Base-by-base conservation (phyloP, 306 rosid species). In the Clitoria ternatea region DNA sequence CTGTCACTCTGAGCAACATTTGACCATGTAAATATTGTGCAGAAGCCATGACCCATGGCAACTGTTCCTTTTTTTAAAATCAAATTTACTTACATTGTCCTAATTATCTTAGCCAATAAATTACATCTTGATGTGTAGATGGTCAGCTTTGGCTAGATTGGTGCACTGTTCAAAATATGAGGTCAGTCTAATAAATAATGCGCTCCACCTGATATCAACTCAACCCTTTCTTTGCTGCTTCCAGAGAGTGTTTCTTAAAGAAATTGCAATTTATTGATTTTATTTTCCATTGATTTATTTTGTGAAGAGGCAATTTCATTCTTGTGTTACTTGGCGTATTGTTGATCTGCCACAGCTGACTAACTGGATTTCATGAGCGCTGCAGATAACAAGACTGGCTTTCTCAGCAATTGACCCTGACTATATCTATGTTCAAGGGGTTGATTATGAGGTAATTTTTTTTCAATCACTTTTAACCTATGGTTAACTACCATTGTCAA, bases 141-240 rank as follows among this genome's bases (percentile, higher is more conserved):
- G 98, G 97, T 27, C 88, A 17, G 63, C 96, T 48, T 36, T 92
- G 70, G 80, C 97, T 80, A 86, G 98, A 84, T 90, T 89, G 98
- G 91, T 82, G 73, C 88, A 90, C 78, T 92, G 98, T 82, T 90
- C 98, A 29, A 90, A 92, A 76, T 90, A 69, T 79, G 98, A 92
- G 98, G 96, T 86, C 40, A 68, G 90, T 76, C 76, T 44, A 15
- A 42, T 44, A 15, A 42, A 70, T 61, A 12, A 14, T 62, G 48
- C 6, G 4, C 53, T 72, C 55, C 65, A 13, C 71, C 63, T 32
- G 39, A 40, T 66, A 39, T 75, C 66, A 54, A 26, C 23, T n/a
- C n/a, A 54, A 44, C 54, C n/a, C n/a, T 56, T 79, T 37, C 43
- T 56, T 66, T 69, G 24, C 30, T 0, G 5, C 35, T 39, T 67